These are phyloP conservation scores for Wickerhamomyces mucosus DNA, from an alignment of 805 yeast species.

Conservation along the genomic window DNA sequence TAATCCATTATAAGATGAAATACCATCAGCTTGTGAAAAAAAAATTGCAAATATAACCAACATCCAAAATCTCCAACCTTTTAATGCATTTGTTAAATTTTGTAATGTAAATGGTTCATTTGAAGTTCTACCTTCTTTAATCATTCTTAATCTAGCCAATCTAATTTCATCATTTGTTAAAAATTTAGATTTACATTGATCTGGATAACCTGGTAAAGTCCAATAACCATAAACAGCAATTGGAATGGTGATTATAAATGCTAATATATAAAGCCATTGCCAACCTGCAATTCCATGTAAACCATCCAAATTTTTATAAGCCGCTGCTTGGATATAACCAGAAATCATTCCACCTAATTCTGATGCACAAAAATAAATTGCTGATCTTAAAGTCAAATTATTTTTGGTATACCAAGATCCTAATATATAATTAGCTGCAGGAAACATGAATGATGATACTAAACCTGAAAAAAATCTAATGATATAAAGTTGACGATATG, in stretches of 20 bases:
- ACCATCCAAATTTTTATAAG: conserved; percentile 26
- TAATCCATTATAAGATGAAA: conserved; percentile 21
- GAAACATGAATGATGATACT: conserved; percentile 25
- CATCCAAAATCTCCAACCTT: conserved; percentile 19
- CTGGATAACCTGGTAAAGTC: conserved; percentile 57
- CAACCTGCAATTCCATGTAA: conserved; percentile 35
- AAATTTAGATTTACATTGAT: conserved; percentile 40
- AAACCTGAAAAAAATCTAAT: conserved; percentile 25
- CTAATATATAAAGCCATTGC: conserved; percentile 41
- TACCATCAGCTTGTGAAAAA: conserved; percentile 25
- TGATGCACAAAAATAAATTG: conserved; percentile 22
- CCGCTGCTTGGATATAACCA: conserved; percentile 8
- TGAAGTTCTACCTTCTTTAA: conserved; percentile 14
- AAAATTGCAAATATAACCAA: conserved; percentile 34
- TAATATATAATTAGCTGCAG: conserved; percentile 23
- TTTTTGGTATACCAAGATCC: conserved; percentile 26
- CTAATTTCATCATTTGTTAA: conserved; percentile 45
- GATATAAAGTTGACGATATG: conserved; percentile 18
- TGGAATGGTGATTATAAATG: conserved; percentile 36
- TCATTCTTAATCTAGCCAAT: conserved; percentile 36
- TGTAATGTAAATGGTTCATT: conserved; percentile 10
- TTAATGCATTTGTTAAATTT: conserved; percentile 7
- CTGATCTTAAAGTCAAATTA: conserved; percentile 23
- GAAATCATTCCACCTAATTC: conserved; percentile 46
- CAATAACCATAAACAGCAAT: conserved; percentile 39